These are phyloP conservation scores for Ophiosphaerella narmari DNA, from an alignment of 2,329 filamentous ascomycete species.

Conservation along the genomic window DNA sequence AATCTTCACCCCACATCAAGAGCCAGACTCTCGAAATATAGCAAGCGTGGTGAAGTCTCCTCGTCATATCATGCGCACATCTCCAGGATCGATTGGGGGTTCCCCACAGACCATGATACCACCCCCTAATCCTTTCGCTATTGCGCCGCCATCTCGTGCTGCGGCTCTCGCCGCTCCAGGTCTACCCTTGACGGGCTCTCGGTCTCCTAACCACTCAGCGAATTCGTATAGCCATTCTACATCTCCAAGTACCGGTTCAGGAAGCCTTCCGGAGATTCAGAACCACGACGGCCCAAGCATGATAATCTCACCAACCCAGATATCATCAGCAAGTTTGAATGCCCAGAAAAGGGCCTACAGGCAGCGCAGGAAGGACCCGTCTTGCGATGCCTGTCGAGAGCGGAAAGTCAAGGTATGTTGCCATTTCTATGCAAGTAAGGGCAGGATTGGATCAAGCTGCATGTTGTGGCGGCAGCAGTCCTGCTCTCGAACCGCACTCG, in stretches of 20 bases:
- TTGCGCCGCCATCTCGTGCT: conserved; percentile 29
- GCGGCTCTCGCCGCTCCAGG: conserved; percentile 36
- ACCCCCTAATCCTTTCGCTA: conserved; percentile 38
- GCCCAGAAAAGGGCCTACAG: conserved; percentile 92
- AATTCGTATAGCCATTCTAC: conserved; percentile 41
- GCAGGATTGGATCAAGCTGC: background rate
- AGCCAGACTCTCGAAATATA: background rate
- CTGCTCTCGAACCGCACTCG: no score
- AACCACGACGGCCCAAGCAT: conserved; percentile 39
- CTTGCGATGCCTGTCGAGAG: conserved; percentile 95
- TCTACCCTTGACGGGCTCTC: conserved; percentile 31
- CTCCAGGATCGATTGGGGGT: conserved; percentile 37
- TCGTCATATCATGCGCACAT: conserved; percentile 29
- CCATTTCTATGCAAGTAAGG: no score
- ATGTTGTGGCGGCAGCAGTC: background rate
- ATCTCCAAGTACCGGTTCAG: conserved; percentile 43
- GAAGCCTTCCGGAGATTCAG: conserved; percentile 36
- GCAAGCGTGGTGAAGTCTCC: background rate
- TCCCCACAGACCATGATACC: conserved; percentile 42
- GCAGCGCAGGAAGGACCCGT: conserved; percentile 93
- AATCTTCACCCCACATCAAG: background rate
- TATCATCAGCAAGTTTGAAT: conserved; percentile 60
- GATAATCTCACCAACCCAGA: conserved; percentile 50
- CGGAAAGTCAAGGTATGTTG: conserved; percentile 66
- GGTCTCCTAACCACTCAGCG: conserved; percentile 40